phyloP scores from a whole-genome alignment of 169 alveolate species.

The Blepharisma undulans region DNA sequence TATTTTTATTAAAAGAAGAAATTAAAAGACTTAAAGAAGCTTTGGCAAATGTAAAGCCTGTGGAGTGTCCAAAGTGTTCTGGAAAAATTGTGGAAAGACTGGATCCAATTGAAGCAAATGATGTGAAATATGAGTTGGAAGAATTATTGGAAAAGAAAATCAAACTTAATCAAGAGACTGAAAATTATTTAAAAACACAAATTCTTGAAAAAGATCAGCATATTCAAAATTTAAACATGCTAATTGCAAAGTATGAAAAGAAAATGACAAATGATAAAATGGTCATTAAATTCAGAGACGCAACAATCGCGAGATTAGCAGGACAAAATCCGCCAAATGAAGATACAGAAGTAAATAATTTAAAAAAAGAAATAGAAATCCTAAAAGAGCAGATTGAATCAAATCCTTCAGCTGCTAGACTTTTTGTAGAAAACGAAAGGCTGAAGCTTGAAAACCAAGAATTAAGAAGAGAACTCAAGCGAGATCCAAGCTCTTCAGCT shows the following conservation, averaged over 20 bases:
- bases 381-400: conserved; percentile 10
- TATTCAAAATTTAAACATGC: not conserved
- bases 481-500: not conserved
- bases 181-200: not conserved
- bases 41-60: conserved; percentile 30
- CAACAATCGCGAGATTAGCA: not conserved
- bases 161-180: not conserved
- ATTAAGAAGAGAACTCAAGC: not conserved
- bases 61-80: conserved; percentile 8
- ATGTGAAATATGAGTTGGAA: not conserved
- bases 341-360: conserved; percentile 6
- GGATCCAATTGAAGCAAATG: not conserved
- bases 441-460: not conserved
- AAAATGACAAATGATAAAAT: conserved; percentile 32
- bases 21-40: conserved; percentile 66
- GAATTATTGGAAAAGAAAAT: not conserved
- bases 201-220: not conserved
- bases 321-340: not conserved
- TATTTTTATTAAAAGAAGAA: conserved; percentile 65
- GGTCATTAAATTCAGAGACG: conserved; percentile 40
- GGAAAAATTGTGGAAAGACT: not conserved
- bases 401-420: conserved; percentile 19
- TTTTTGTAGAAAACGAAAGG: conserved; percentile 31
- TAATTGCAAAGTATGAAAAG: conserved; percentile 15
- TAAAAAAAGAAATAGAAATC: conserved; percentile 19